A percentile compares a stretch with the other conserved stretches of the same genome.
These are phyloP conservation scores for Tetrahymena elliotti DNA, from an alignment of 73 alveolate genomes.

Conservation along the genomic window DNA sequence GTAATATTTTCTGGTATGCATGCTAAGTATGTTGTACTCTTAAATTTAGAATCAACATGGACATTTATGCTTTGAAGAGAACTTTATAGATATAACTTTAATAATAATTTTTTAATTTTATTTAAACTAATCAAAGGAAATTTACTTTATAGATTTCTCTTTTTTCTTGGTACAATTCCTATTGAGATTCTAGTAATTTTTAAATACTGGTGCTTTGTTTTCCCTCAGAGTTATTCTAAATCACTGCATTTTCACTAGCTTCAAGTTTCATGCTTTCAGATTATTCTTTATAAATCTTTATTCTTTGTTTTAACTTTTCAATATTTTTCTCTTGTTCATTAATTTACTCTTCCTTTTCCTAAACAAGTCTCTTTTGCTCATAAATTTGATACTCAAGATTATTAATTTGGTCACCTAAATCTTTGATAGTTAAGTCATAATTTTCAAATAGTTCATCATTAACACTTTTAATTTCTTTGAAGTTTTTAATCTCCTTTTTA, in stretches of 20 bases:
- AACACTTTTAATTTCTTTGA: background rate
- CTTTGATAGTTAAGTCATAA: background rate
- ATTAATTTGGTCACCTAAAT: background rate
- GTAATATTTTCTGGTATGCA: background rate
- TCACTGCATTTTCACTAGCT: background rate
- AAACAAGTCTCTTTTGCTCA: background rate
- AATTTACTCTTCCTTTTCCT: background rate
- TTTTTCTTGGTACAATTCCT: background rate
- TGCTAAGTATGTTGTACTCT: background rate
- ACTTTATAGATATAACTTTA: background rate
- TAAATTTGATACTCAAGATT: background rate
- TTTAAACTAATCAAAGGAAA: no score
- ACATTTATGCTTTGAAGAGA: background rate
- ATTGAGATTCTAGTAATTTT: background rate
- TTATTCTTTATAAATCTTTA: background rate
- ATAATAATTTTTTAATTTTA: no score
- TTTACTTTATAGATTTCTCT: background rate
- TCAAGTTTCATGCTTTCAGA: background rate
- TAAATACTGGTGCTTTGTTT: background rate
- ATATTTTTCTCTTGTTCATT: background rate
- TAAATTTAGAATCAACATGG: background rate
- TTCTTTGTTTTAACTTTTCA: background rate
- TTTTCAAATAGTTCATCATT: background rate
- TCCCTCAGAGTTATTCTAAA: background rate
- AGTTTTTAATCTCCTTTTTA: background rate